A percentile compares a stretch with the other conserved stretches of the same genome.
phyloP scores from a whole-genome alignment of 2,329 filamentous ascomycete species.

The Botrytis aclada region DNA sequence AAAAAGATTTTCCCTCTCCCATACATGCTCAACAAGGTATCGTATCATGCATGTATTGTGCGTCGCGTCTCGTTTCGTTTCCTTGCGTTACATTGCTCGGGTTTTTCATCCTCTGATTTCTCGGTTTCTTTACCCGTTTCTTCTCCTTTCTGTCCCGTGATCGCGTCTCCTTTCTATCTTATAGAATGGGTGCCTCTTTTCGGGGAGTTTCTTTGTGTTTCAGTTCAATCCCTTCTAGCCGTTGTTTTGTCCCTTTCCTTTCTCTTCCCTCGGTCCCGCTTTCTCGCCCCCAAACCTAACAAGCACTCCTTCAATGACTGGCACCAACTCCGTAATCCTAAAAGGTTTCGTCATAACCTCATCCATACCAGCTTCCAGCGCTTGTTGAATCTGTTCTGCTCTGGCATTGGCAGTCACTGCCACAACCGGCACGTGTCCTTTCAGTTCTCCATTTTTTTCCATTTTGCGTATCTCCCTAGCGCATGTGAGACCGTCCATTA shows the following conservation, averaged over 20 bases:
- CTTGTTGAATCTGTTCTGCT: constrained; percentile 67
- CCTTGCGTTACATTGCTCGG: background rate
- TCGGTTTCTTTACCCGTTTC: background rate
- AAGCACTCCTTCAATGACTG: background rate
- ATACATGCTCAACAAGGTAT: background rate
- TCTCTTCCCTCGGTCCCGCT: background rate
- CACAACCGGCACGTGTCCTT: constrained; percentile 68
- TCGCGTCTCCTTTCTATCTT: background rate
- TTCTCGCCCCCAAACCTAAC: background rate
- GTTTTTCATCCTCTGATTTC: background rate
- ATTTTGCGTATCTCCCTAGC: constrained; percentile 64
- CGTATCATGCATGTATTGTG: background rate
- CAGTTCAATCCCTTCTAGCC: background rate
- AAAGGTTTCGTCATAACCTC: constrained; percentile 79
- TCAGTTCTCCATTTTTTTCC: constrained; percentile 55
- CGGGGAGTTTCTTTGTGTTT: background rate
- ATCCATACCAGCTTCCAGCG: constrained; percentile 70
- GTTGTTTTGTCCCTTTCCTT: background rate
- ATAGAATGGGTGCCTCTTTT: background rate
- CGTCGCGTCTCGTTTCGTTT: background rate
- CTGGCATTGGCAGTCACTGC: constrained; percentile 75
- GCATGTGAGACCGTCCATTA: constrained; percentile 77
- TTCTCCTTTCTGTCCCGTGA: background rate
- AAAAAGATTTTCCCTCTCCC: background rate
- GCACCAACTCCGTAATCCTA: constrained; percentile 19